A percentile compares a stretch with the other conserved stretches of the same genome.
Conservation (phyloP, 192 early-diverging fungal species). For the Rhizophagus clarus region DNA sequence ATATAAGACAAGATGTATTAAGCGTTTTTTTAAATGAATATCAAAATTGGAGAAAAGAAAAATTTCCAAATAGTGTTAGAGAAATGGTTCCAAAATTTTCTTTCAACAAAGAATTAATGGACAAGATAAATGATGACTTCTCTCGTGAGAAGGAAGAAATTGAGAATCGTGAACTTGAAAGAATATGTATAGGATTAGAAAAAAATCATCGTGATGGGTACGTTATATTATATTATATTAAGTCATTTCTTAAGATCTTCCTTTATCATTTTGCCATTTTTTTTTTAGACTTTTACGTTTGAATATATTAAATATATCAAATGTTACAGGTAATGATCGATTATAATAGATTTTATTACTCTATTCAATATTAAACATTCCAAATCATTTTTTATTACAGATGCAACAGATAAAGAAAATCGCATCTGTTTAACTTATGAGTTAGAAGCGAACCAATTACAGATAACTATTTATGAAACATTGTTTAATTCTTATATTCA, state of each 20-base stretch:
- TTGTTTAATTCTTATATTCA: not conserved
- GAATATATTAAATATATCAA: not conserved
- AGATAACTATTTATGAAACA: slow-evolving; percentile 2
- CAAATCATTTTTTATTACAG: not conserved
- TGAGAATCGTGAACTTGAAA: not conserved
- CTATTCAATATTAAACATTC: not conserved
- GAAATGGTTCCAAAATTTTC: slow-evolving; percentile 1
- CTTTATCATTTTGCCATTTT: not conserved
- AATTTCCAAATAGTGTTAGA: not conserved
- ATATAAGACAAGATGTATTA: not conserved
- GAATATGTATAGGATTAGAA: not conserved
- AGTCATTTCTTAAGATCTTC: not conserved
- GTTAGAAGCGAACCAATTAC: not conserved
- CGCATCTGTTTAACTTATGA: not conserved
- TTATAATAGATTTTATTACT: not conserved
- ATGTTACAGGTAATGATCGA: not conserved
- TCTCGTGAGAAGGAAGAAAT: not conserved
- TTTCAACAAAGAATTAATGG: not conserved
- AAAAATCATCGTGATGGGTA: not conserved
- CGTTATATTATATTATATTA: not conserved
- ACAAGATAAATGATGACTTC: not conserved
- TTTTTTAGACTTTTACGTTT: not conserved
- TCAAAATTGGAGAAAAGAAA: not conserved
- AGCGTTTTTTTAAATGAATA: not conserved
- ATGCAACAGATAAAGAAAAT: not conserved